Percentiles rank a stretch among this genome's conserved stretches.
Conservation (phyloP, 2,329 filamentous ascomycete species). For the Colletotrichum sansevieriae region DNA sequence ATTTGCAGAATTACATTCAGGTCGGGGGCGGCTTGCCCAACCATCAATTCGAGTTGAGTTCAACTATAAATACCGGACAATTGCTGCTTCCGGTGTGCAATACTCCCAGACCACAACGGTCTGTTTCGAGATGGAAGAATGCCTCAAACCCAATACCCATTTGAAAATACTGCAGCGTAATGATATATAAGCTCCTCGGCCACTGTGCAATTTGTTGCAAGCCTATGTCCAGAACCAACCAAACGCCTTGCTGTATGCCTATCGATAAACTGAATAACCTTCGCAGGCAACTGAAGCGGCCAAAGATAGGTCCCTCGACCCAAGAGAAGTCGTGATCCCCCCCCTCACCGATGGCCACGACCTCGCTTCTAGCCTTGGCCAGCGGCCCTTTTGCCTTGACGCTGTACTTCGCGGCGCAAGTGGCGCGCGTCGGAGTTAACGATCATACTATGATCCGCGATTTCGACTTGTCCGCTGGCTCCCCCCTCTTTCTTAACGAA, state of each 20-base stretch:
- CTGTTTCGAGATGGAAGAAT: too few species aligned
- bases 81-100: too few species aligned
- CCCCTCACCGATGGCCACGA: too few species aligned
- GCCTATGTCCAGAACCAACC: neutral
- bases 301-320: neutral
- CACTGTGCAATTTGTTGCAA: neutral
- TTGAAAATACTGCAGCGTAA: too few species aligned
- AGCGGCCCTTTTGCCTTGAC: conserved; percentile 57
- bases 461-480: conserved; percentile 59
- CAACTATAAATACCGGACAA: too few species aligned
- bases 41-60: neutral
- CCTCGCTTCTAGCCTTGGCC: conserved; percentile 35
- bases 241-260: conserved; percentile 38
- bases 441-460: conserved; percentile 74
- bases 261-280: neutral
- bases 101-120: too few species aligned
- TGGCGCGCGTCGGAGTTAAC: conserved; percentile 69
- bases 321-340: too few species aligned
- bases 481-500: conserved; percentile 59
- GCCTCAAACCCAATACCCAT: too few species aligned
- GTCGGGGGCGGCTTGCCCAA: neutral
- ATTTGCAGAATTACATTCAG: conserved; percentile 2
- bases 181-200: too few species aligned
- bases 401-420: conserved; percentile 66
- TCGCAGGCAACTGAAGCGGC: neutral